Evolutionary conservation across 768 basidiomycete species (phyloP).

Genomic region (Rhizopogon vulgaris): DNA sequence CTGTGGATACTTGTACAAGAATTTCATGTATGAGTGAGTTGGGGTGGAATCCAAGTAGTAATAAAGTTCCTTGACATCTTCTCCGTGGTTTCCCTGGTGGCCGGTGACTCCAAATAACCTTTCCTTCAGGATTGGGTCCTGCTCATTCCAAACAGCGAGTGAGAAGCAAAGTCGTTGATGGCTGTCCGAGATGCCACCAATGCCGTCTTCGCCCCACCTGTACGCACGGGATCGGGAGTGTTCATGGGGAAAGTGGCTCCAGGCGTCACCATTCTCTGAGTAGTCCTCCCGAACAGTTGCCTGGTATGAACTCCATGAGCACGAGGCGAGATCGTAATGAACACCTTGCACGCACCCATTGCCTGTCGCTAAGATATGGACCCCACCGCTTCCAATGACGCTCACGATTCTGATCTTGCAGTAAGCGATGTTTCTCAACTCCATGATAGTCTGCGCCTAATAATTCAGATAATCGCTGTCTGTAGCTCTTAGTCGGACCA

Average conservation of each 20-base stretch:
- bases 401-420: conserved; percentile 73
- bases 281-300: conserved; percentile 99
- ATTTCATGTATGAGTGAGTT: conserved; percentile 99
- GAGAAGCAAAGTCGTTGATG: conserved; percentile 91
- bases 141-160: conserved; percentile 90
- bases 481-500: conserved; percentile 34
- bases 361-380: conserved; percentile 93
- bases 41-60: conserved; percentile 99
- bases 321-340: neutral
- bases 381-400: conserved; percentile 99
- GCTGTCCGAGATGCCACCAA: conserved; percentile 96
- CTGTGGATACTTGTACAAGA: conserved; percentile 98
- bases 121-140: conserved; percentile 94
- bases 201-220: conserved; percentile 98
- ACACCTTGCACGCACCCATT: conserved; percentile 66
- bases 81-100: conserved; percentile 97
- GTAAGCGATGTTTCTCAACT: conserved; percentile 78
- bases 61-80: conserved; percentile 98
- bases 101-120: conserved; percentile 94
- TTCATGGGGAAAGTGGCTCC: conserved; percentile 92
- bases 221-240: conserved; percentile 92
- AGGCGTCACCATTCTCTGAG: conserved; percentile 92
- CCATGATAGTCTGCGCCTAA: conserved; percentile 74
- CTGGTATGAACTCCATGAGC: conserved; percentile 32
- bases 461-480: conserved; percentile 56